Conservation (phyloP, 192 early-diverging fungal species). For the Neocallimastix lanati region DNA sequence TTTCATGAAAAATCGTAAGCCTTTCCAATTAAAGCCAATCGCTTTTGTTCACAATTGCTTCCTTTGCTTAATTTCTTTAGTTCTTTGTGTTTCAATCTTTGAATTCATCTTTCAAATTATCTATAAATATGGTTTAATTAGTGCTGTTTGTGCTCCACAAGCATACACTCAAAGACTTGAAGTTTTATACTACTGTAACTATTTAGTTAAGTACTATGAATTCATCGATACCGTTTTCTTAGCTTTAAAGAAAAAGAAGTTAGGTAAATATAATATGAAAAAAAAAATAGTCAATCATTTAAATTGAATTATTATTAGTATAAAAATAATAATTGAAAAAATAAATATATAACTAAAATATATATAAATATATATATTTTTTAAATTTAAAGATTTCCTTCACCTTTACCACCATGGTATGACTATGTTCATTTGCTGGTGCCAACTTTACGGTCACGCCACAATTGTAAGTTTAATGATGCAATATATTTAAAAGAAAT, state of each 20-base stretch:
- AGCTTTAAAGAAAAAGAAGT: constrained; percentile 62
- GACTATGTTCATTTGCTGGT: constrained; percentile 73
- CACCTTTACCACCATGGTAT: constrained; percentile 85
- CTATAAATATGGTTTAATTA: constrained; percentile 44
- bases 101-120: constrained; percentile 60
- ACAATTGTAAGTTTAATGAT: constrained; percentile 45
- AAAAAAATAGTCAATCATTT: background rate
- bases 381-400: constrained; percentile 55
- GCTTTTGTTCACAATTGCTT: constrained; percentile 70
- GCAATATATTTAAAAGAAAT: background rate
- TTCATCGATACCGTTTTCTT: constrained; percentile 79
- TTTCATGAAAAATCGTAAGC: constrained; percentile 44
- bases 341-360: too few relatives aligned
- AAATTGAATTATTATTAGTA: too few relatives aligned
- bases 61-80: constrained; percentile 47
- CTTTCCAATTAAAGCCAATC: constrained; percentile 46
- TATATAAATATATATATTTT: too few relatives aligned
- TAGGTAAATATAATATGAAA: constrained; percentile 7
- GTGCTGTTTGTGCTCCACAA: constrained; percentile 41
- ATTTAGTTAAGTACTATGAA: constrained; percentile 82
- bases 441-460: constrained; percentile 53
- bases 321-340: too few relatives aligned
- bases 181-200: constrained; percentile 77
- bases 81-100: constrained; percentile 49
- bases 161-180: constrained; percentile 67